phyloP scores from a whole-genome alignment of 192 early-diverging fungal genomes.

The Entomortierella beljakovae region DNA sequence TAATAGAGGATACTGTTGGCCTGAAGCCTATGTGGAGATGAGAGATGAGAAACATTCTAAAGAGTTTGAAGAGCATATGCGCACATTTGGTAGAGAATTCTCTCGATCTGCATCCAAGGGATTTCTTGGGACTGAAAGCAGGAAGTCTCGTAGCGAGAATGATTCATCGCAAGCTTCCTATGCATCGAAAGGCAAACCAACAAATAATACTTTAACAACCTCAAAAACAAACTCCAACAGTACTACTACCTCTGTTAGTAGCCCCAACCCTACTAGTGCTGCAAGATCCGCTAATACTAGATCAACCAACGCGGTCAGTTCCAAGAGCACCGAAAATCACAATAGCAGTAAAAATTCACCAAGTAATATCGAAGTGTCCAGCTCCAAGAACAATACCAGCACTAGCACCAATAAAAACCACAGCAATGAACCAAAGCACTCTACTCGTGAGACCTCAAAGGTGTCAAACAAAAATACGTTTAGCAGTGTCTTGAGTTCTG shows the following conservation, averaged over 20 bases:
- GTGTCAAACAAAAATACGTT: background rate
- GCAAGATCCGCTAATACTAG: too few species aligned
- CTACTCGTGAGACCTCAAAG: background rate
- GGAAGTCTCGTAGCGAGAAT: background rate
- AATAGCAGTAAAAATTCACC: background rate
- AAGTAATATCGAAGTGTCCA: background rate
- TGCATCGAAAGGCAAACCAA: background rate
- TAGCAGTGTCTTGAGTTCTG: background rate
- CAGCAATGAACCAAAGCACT: too few species aligned
- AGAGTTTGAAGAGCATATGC: constrained; percentile 57
- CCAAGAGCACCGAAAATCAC: background rate
- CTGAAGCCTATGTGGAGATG: constrained; percentile 87
- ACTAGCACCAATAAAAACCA: background rate
- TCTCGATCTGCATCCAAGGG: constrained; percentile 31
- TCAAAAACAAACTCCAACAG: background rate
- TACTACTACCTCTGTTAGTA: background rate
- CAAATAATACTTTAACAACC: background rate
- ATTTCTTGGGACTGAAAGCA: constrained; percentile 30
- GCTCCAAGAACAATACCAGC: background rate
- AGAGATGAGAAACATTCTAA: constrained; percentile 65
- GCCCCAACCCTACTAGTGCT: too few species aligned
- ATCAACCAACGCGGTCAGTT: background rate
- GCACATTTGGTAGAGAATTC: constrained; percentile 28
- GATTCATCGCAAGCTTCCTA: background rate
- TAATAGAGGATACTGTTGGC: constrained; percentile 72